phyloP scores from a whole-genome alignment of 2,329 filamentous ascomycete species.

The Cryphonectria naterciae region DNA sequence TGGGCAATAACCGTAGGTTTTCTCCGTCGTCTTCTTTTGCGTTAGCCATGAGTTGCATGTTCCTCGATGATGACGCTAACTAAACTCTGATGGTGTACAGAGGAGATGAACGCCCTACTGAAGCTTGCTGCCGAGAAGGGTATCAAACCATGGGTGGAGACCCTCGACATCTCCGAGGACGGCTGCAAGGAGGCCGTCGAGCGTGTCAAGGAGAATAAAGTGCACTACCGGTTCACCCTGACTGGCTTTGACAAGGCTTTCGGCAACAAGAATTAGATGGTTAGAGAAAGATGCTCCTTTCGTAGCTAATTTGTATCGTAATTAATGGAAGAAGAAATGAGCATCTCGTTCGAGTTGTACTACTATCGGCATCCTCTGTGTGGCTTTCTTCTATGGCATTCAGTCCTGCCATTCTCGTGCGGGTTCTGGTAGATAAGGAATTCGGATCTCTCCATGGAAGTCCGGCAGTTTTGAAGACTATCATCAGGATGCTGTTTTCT shows the following conservation, averaged over 20 bases:
- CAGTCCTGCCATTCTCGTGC: constrained; percentile 40
- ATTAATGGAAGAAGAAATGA: background rate
- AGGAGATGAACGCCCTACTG: constrained; percentile 63
- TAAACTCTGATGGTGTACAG: background rate
- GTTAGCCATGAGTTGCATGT: background rate
- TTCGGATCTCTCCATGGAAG: constrained; percentile 84
- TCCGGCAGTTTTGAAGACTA: constrained; percentile 72
- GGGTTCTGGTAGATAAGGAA: constrained; percentile 77
- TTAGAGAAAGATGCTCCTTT: background rate
- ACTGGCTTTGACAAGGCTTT: constrained; percentile 71
- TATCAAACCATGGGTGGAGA: constrained; percentile 34
- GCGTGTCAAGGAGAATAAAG: constrained; percentile 71
- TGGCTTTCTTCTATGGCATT: too few relatives aligned
- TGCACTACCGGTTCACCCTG: constrained; percentile 73
- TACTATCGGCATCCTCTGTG: background rate
- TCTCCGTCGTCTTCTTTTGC: too few relatives aligned
- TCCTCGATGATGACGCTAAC: background rate
- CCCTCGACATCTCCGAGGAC: constrained; percentile 40
- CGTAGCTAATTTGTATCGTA: background rate
- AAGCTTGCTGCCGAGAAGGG: constrained; percentile 61
- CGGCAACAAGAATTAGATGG: constrained; percentile 28
- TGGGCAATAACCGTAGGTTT: constrained; percentile 56
- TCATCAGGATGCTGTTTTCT: constrained; percentile 74
- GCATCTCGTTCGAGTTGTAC: too few relatives aligned
- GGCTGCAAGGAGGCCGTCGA: constrained; percentile 72